phyloP scores from a whole-genome alignment of 1,284 basidiomycete genomes.

The Sporisorium graminicola region DNA sequence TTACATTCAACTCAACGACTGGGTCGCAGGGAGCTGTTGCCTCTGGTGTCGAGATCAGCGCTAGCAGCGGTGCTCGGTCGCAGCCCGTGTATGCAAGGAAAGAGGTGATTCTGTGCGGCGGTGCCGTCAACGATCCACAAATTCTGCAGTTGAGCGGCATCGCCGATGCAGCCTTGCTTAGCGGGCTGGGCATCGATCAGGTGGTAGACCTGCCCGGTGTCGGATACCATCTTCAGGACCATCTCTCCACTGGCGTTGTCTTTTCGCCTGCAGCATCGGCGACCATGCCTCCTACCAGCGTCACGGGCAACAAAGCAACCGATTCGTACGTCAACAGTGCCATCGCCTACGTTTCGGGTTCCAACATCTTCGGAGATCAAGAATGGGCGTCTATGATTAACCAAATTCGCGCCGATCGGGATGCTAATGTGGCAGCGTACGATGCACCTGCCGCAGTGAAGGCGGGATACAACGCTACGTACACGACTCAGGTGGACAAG shows the following conservation, averaged over 20 bases:
- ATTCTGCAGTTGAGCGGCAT: slow-evolving; percentile 72
- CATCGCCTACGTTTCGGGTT: slow-evolving; percentile 77
- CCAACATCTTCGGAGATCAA: slow-evolving; percentile 72
- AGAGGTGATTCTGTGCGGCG: slow-evolving; percentile 72
- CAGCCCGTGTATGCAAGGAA: slow-evolving; percentile 65
- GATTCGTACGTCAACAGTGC: slow-evolving; percentile 79
- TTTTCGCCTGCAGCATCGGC: slow-evolving; percentile 64
- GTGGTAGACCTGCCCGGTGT: slow-evolving; percentile 69
- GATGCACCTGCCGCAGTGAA: slow-evolving; percentile 75
- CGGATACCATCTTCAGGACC: slow-evolving; percentile 71
- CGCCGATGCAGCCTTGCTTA: slow-evolving; percentile 74
- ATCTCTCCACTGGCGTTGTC: slow-evolving; percentile 46
- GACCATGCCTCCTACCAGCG: slow-evolving; percentile 52
- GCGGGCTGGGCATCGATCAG: slow-evolving; percentile 55
- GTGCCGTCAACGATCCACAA: slow-evolving; percentile 71
- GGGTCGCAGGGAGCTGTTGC: slow-evolving; percentile 70
- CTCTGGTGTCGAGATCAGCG: slow-evolving; percentile 73
- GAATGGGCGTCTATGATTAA: slow-evolving; percentile 32
- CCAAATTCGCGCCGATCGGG: slow-evolving; percentile 19
- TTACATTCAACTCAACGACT: slow-evolving; percentile 73
- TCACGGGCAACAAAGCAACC: slow-evolving; percentile 71
- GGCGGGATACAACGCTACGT: slow-evolving; percentile 77
- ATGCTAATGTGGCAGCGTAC: slow-evolving; percentile 70
- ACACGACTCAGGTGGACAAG: slow-evolving; percentile 73
- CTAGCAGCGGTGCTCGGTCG: background rate